phyloP scores from a whole-genome alignment of 768 basidiomycete genomes.

The Termitomyces sp. region DNA sequence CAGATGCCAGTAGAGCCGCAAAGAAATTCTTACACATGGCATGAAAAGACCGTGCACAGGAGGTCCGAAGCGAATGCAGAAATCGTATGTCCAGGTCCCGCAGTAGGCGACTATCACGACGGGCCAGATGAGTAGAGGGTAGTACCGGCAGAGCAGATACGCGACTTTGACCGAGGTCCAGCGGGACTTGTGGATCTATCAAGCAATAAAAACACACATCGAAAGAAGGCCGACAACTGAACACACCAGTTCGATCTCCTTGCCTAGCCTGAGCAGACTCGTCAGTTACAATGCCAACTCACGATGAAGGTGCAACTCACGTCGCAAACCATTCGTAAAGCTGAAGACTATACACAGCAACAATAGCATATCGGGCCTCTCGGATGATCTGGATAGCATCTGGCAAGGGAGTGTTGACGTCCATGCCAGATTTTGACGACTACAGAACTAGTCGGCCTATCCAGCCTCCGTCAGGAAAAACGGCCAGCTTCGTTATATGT shows the following conservation, averaged over 20 bases:
- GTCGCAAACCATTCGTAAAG: constrained; percentile 32
- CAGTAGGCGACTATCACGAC: constrained; percentile 31
- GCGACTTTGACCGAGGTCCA: constrained; percentile 34
- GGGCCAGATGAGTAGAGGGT: constrained; percentile 30
- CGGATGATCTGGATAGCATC: constrained; percentile 13
- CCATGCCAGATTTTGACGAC: constrained; percentile 4
- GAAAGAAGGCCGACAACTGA: not conserved
- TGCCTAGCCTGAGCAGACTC: constrained; percentile 16
- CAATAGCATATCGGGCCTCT: constrained; percentile 25
- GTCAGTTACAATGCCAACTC: not conserved
- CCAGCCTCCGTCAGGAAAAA: constrained; percentile 1
- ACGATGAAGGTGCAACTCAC: constrained; percentile 19
- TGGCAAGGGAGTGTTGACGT: constrained; percentile 2
- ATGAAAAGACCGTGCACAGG: constrained; percentile 26
- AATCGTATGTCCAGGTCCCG: constrained; percentile 23
- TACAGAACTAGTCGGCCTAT: constrained; percentile 5
- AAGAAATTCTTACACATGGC: constrained; percentile 20
- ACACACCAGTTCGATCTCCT: constrained; percentile 30
- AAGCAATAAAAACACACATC: not conserved
- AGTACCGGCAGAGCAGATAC: constrained; percentile 38
- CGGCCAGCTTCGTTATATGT: constrained; percentile 8
- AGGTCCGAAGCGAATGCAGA: constrained; percentile 24
- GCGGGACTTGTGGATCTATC: constrained; percentile 26
- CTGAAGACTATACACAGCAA: constrained; percentile 24
- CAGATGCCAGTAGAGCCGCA: not conserved